Evolutionary conservation across 1,284 basidiomycete species (phyloP), one percentile per base, ranked within the genome.

Genomic region (Cryptococcus sp.): DNA sequence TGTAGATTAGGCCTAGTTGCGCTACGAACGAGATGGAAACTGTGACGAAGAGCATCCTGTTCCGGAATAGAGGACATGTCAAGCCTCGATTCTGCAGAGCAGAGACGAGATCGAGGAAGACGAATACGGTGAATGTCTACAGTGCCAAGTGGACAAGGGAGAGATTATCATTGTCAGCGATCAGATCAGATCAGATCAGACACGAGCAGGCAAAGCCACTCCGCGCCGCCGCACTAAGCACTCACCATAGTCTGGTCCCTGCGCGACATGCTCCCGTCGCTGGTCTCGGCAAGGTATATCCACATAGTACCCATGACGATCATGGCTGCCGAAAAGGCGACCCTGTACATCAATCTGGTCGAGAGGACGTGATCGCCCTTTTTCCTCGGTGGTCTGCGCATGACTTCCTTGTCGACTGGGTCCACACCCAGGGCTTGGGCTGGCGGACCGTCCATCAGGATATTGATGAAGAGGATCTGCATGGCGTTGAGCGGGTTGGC

Each of bases 381-480:
- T 65, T 85, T 86, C 50, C 95, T 82, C 16, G 95, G 95, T 0
- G 92, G 93, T 60, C 86, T 84, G 25, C 85, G 84, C 91, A 98
- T 97, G 38, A 95, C 87, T 20, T 88, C 88, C 20, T 86, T 86
- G 74, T 96, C 90, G 22, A 95, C 91, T 10, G 95, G 95, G 79
- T 99, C 95, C 5, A 99, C 95, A 51, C 95, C 95, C 47, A 99
- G 83, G 50, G 90, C 93, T 78, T 97, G 94, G 73, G 90, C 93
- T 2, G 94, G 94, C 16, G 94, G 94, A 87, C 93, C 95, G 70
- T 98, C 94, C 94, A 97, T 97, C 52, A 98, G 85, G 73, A 98
- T 97, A 79, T 98, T 98, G 77, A 98, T 97, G 77, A 97, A 98
- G 23, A 99, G 82, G 68, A 99, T 98, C 78, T 98, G 94, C 93